A percentile compares a stretch with the other conserved stretches of the same genome.
Evolutionary conservation across 2,329 filamentous ascomycete genomes (phyloP).

Genomic region (Tolypocladium pustulatum): DNA sequence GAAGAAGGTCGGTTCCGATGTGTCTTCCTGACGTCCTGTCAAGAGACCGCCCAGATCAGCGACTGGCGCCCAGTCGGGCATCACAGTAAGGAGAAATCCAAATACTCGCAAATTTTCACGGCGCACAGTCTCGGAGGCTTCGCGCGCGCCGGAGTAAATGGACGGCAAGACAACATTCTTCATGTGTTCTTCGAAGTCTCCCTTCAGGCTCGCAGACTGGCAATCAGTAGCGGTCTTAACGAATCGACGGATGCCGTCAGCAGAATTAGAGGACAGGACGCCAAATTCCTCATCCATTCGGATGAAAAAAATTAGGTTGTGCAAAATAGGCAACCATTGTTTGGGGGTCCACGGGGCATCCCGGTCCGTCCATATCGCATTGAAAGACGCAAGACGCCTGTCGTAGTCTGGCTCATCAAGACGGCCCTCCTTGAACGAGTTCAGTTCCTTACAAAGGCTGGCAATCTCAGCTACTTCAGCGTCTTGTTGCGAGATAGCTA

Average conservation of each 20-base stretch:
- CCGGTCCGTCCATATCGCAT: slow-evolving; percentile 53
- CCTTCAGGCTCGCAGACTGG: slow-evolving; percentile 17
- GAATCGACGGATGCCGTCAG: slow-evolving; percentile 69
- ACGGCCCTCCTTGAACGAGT: slow-evolving; percentile 61
- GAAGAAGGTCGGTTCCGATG: slow-evolving; percentile 65
- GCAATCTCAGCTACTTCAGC: slow-evolving; percentile 52
- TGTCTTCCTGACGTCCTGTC: slow-evolving; percentile 51
- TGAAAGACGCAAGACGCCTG: slow-evolving; percentile 67
- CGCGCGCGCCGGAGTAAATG: slow-evolving; percentile 64
- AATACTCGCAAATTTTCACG: slow-evolving; percentile 73
- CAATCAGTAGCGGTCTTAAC: slow-evolving; percentile 50
- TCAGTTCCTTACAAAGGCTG: slow-evolving; percentile 64
- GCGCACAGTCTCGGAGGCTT: slow-evolving; percentile 74
- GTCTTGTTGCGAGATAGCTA: slow-evolving; percentile 58
- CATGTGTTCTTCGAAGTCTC: slow-evolving; percentile 47
- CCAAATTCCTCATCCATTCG: slow-evolving; percentile 80
- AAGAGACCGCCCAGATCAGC: slow-evolving; percentile 65
- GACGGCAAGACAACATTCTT: slow-evolving; percentile 60
- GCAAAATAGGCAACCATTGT: slow-evolving; percentile 80
- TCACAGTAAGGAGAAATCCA: slow-evolving; percentile 62
- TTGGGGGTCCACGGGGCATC: slow-evolving; percentile 49
- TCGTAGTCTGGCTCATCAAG: slow-evolving; percentile 87
- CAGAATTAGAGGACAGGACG: slow-evolving; percentile 69
- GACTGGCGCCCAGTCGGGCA: slow-evolving; percentile 60
- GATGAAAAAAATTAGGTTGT: slow-evolving; percentile 84